Evolutionary conservation across 148 eudicot genomes (phyloP), one percentile per base, ranked within the genome.

Genomic region (Amaranthus hypochondriacus): DNA sequence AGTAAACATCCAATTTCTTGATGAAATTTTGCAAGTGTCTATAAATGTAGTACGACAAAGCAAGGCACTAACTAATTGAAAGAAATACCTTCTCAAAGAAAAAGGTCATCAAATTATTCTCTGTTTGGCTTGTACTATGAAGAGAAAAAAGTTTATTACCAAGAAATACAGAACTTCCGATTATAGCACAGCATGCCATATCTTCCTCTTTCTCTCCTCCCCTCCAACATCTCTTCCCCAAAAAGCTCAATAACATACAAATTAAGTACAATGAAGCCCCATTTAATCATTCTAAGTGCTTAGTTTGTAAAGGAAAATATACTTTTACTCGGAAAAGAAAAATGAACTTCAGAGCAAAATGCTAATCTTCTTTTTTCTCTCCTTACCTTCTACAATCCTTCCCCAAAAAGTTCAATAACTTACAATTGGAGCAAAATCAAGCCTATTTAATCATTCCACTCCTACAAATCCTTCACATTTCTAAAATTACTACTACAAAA

Each of bases 181-280:
- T 28, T 28, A 28, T 28, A 28, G 39, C 69, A 66, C 9, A 3
- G 55, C 69, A 66, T n/a, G 10, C 13, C 69, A 12, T 65, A 65
- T 65, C 68, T 65, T 65, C 69, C 54, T 49, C 55, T 50, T 67
- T 9, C 68, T 65, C 53, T n/a, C 28, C 51, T 64, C 53, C 69
- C 51, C 39, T 48, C 53, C 69, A 65, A 48, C 53, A 12, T 28
- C 3, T 9, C 28, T 10, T 14, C 49, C 15, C 8, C 7, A 21
- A 48, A 64, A 65, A 65, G 53, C 53, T 65, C 53, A 11, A 65
- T 13, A 14, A n/a, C 5, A 44, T n/a, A 66, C 69, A n/a, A 48
- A 4, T 48, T 48, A 7, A 49, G 50, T 54, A 49, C 55, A 66
- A 0, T 1, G 39, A 28, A 28, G 39, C 39, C 39, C 39, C 2